Percentiles rank a stretch among this genome's conserved stretches.
phyloP scores from a whole-genome alignment of 2,329 filamentous ascomycete species.

The Simplicillium sp. region DNA sequence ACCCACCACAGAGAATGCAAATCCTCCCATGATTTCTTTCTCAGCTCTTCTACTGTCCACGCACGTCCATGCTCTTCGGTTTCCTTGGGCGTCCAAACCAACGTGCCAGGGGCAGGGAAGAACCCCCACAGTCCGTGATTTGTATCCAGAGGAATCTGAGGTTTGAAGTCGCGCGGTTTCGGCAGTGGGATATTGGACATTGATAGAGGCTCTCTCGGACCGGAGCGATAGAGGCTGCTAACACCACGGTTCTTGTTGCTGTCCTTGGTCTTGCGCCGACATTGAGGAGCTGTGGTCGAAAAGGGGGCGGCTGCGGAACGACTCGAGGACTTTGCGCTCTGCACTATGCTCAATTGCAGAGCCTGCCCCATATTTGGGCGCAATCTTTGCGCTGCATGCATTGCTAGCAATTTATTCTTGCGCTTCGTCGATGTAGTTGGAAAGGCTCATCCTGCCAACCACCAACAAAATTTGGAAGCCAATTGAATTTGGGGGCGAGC shows the following conservation, averaged over 20 bases:
- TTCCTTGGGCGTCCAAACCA: conserved; percentile 64
- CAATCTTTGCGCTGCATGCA: no score
- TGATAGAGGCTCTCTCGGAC: conserved; percentile 63
- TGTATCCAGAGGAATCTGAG: conserved; percentile 50
- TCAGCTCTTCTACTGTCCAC: conserved; percentile 80
- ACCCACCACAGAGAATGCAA: conserved; percentile 91
- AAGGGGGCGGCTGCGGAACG: conserved; percentile 23
- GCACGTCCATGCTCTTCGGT: conserved; percentile 64
- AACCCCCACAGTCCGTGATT: conserved; percentile 90
- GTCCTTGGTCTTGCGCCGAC: conserved; percentile 52
- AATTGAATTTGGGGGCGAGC: no score
- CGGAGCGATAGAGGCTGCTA: conserved; percentile 70
- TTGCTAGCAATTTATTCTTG: no score
- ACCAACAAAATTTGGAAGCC: no score
- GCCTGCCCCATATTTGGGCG: no score
- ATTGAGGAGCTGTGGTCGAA: conserved; percentile 45
- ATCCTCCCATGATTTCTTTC: conserved; percentile 88
- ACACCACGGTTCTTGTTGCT: conserved; percentile 73
- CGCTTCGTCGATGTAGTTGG: no score
- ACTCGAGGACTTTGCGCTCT: neutral
- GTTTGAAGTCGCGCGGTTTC: conserved; percentile 53
- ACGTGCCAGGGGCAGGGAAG: conserved; percentile 62
- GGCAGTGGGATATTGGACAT: conserved; percentile 66
- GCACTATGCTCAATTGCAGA: no score
- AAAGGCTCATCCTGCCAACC: no score